These are phyloP conservation scores for Kewa caespitosa DNA, from an alignment of 179 eudicot species.

Conservation along the genomic window DNA sequence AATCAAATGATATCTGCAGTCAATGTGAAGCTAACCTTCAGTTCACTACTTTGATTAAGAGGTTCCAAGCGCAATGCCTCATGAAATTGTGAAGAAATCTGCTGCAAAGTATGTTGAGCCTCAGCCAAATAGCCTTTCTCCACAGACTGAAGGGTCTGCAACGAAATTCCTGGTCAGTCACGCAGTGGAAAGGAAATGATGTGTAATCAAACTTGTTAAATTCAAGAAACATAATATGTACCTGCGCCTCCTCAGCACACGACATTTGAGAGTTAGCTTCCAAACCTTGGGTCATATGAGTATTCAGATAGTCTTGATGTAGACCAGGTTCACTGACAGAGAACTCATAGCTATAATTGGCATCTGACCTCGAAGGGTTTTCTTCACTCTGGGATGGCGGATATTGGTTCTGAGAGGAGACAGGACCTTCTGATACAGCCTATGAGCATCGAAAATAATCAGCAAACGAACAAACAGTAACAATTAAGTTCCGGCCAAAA, in stretches of 20 bases:
- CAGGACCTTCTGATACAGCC: constrained; percentile 55
- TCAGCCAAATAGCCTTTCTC: constrained; percentile 50
- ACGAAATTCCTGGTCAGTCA: not conserved
- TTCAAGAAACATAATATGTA: constrained; percentile 8
- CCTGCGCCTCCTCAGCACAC: constrained; percentile 56
- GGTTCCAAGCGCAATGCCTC: constrained; percentile 65
- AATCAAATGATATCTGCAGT: not conserved
- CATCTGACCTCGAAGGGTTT: constrained; percentile 43
- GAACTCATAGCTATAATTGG: constrained; percentile 48
- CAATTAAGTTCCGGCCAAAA: not conserved
- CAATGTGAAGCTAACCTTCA: constrained; percentile 47
- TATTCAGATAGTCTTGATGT: constrained; percentile 48
- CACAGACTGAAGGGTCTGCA: constrained; percentile 44
- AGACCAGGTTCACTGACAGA: constrained; percentile 56
- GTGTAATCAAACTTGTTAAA: not conserved
- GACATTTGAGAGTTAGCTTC: constrained; percentile 43
- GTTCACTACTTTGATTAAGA: constrained; percentile 43
- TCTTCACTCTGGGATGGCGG: constrained; percentile 52
- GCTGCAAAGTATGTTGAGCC: constrained; percentile 64
- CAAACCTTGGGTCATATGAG: constrained; percentile 38
- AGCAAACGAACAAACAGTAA: not conserved
- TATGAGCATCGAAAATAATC: constrained; percentile 25
- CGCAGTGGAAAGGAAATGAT: constrained; percentile 2
- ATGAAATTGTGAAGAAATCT: constrained; percentile 79
- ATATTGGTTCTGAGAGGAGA: constrained; percentile 47